phyloP scores from a whole-genome alignment of 78 protist genomes.

The Dictyostelium brefeldianum region DNA sequence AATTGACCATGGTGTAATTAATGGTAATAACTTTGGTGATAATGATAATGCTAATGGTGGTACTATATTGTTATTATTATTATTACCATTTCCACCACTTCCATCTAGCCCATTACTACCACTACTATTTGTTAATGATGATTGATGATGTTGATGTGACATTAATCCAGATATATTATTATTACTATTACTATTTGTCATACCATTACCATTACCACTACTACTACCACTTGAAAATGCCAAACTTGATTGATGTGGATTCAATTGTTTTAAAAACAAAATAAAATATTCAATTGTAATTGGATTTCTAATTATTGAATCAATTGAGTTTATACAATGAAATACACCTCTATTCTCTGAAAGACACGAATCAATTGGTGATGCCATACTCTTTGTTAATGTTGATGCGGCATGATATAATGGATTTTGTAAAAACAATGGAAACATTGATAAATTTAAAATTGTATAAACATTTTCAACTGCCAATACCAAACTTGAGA shows the following conservation, averaged over 20 bases:
- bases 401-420: constrained; percentile 33
- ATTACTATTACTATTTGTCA: neutral
- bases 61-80: neutral
- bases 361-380: neutral
- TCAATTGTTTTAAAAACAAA: constrained; percentile 1
- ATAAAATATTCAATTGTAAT: constrained; percentile 61
- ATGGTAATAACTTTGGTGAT: constrained; percentile 10
- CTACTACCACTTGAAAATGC: neutral
- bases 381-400: neutral
- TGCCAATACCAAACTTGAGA: constrained; percentile 12
- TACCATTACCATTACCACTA: neutral
- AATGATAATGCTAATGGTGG: constrained; percentile 21
- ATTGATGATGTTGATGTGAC: neutral
- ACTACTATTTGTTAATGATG: neutral
- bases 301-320: constrained; percentile 47
- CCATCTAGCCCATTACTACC: neutral
- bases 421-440: constrained; percentile 60
- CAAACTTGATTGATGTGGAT: neutral
- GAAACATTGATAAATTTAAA: constrained; percentile 59
- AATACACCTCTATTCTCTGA: constrained; percentile 19
- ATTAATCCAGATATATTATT: neutral
- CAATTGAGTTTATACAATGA: neutral
- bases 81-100: neutral
- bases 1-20: constrained; percentile 30
- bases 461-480: constrained; percentile 44